Evolutionary conservation across 2,329 filamentous ascomycete genomes (phyloP), one percentile per base, ranked within the genome.

Genomic region (Nigrograna mackinnonii): DNA sequence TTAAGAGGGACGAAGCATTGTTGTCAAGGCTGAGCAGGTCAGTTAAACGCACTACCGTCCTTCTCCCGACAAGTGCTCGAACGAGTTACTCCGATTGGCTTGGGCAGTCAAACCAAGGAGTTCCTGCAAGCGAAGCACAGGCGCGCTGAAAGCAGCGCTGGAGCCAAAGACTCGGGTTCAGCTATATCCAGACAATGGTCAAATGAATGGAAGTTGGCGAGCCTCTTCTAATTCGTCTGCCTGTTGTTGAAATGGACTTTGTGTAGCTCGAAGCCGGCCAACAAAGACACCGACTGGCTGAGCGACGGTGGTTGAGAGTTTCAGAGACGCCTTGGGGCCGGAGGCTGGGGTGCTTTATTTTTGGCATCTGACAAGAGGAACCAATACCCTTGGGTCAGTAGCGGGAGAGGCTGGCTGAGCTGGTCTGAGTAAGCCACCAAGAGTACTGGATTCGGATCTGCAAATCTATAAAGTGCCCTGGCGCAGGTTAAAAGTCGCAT

Each of bases 281-380:
- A n/a, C n/a, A n/a, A n/a, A n/a, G n/a, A n/a, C n/a, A n/a, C n/a
- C n/a, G n/a, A n/a, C n/a, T n/a, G n/a, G n/a, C n/a, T n/a, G n/a
- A n/a, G n/a, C n/a, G n/a, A n/a, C n/a, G n/a, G n/a, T n/a, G n/a
- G n/a, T n/a, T n/a, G n/a, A n/a, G n/a, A n/a, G n/a, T n/a, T n/a
- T n/a, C n/a, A n/a, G n/a, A n/a, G n/a, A n/a, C 22, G 35, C 41
- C 26, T 36, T 17, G 32, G 39, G n/a, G 20, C 18, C 31, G n/a
- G 32, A 50, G 54, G 54, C 54, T 54, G 46, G 55, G 52, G 22
- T 17, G 21, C 20, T 43, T 33, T 57, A 57, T 54, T 47, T 41
- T 52, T 57, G 54, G 52, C 22, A 55, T 16, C n/a, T 9, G 36
- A 4, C 5, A n/a, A 21, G 17, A 14, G 7, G 24, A 17, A 39